phyloP scores from a whole-genome alignment of 2,329 filamentous ascomycete species.

The Tolypocladium pustulatum region DNA sequence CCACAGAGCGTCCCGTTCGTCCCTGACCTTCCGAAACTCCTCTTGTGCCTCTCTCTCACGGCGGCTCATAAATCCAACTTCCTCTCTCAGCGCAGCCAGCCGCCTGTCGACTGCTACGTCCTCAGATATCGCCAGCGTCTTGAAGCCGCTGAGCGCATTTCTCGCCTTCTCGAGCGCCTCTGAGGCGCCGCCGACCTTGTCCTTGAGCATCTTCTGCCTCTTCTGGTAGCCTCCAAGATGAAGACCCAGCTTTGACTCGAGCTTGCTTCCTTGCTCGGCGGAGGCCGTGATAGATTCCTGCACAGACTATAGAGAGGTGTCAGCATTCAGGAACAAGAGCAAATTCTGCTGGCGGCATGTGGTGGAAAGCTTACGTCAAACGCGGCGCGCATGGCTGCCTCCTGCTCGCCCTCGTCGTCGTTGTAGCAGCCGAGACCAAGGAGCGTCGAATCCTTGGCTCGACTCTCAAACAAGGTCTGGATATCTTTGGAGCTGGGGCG shows the following conservation, averaged over 20 bases:
- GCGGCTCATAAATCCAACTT: slow-evolving; percentile 69
- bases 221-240: slow-evolving; percentile 86
- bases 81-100: slow-evolving; percentile 66
- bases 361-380: slow-evolving; percentile 53
- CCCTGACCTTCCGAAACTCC: slow-evolving; percentile 62
- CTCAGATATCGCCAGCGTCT: slow-evolving; percentile 68
- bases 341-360: neutral
- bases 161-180: slow-evolving; percentile 64
- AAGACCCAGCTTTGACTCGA: slow-evolving; percentile 86
- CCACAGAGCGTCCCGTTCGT: slow-evolving; percentile 60
- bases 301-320: slow-evolving; percentile 38
- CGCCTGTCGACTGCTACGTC: slow-evolving; percentile 63
- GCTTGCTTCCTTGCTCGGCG: slow-evolving; percentile 72
- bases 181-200: slow-evolving; percentile 69
- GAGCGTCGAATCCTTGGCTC: slow-evolving; percentile 47
- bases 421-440: slow-evolving; percentile 74
- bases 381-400: slow-evolving; percentile 52
- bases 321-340: neutral
- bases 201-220: slow-evolving; percentile 66
- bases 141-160: slow-evolving; percentile 62
- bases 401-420: slow-evolving; percentile 61
- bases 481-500: slow-evolving; percentile 39
- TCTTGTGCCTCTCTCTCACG: slow-evolving; percentile 89
- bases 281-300: slow-evolving; percentile 63
- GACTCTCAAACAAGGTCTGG: slow-evolving; percentile 40